Base-by-base conservation (phyloP, 179 eudicot species). In the Spinacia oleracea region DNA sequence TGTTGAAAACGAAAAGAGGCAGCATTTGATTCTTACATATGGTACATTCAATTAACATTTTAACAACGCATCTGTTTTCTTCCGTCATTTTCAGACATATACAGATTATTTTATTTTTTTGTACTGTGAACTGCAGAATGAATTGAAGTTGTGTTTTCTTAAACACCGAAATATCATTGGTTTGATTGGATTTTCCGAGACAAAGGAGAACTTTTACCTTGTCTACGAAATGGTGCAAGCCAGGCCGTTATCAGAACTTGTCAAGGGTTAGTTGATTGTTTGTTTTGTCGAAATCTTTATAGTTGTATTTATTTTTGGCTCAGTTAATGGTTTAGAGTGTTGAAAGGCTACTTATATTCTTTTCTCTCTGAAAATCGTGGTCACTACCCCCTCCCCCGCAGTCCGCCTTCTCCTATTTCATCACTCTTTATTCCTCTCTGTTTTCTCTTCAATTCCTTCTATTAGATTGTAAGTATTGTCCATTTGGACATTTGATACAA, bases 121-220 rank as follows among this genome's bases (percentile, higher is more conserved):
- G 15, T 7, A 10, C 4, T 50, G 78, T 79, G 50, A 55, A 55
- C 42, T 83, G 83, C 78, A 83, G 86, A 83, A 83, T 67, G 86
- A 83, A 51, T 25, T 83, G 70, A 72, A 80, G 77, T 77, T 83
- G 75, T 38, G 78, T 23, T 34, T 32, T 31, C 32, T 80, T 72
- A 71, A 60, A 59, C 86, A 83, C 25, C 70, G 66, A 32, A 83
- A 83, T 67, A 77, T 83, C 23, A 77, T 83, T 80, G 58, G 46
- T 58, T 73, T 83, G 78, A 72, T 83, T 59, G 86, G 83, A 62
- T 83, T 80, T 43, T 76, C 81, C 5, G 81, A 80, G 86, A 72
- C 86, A 58, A 20, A 58, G 60, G 86, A 83, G 55, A 77, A 83
- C 51, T 80, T 80, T 83, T 83, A 83, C 77, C 86, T 83, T 80